Percentiles rank a stretch among this genome's conserved stretches.
These are phyloP conservation scores for Dimocarpus longan DNA, from an alignment of 345 rosid genomes.

Conservation along the genomic window DNA sequence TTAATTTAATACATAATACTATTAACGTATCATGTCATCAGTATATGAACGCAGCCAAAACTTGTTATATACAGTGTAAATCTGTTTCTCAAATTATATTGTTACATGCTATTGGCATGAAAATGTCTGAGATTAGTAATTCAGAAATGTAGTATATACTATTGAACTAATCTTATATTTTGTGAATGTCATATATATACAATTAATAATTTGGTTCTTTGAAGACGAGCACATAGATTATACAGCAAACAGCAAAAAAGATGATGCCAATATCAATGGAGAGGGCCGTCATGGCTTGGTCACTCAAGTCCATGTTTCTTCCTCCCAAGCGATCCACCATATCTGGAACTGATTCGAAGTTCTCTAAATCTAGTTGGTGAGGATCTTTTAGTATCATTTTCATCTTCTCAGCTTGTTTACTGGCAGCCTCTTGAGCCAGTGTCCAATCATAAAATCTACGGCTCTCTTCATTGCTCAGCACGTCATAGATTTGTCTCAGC, in stretches of 20 bases:
- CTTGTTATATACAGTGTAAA: neutral
- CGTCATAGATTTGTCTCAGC: constrained; percentile 66
- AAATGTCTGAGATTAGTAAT: no score
- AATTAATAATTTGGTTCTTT: constrained; percentile 58
- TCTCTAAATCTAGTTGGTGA: constrained; percentile 49
- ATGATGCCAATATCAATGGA: constrained; percentile 63
- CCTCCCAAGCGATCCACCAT: constrained; percentile 89
- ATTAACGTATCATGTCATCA: no score
- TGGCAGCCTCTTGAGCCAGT: constrained; percentile 82
- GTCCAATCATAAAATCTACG: constrained; percentile 90
- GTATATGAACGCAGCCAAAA: neutral
- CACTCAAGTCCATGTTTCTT: constrained; percentile 70
- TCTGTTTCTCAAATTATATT: no score
- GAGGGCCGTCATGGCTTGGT: constrained; percentile 84
- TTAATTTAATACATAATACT: no score
- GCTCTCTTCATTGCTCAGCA: constrained; percentile 63
- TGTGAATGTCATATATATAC: neutral
- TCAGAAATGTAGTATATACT: no score
- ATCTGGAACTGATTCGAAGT: constrained; percentile 61
- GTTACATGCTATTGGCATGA: no score
- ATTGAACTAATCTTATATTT: no score
- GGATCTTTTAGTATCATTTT: constrained; percentile 78
- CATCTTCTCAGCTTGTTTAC: constrained; percentile 81
- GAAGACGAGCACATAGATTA: constrained; percentile 59
- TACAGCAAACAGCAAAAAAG: constrained; percentile 58